A percentile compares a stretch with the other conserved stretches of the same genome.
phyloP scores from a whole-genome alignment of 2,329 filamentous ascomycete genomes.

The Penicillium thymicola region DNA sequence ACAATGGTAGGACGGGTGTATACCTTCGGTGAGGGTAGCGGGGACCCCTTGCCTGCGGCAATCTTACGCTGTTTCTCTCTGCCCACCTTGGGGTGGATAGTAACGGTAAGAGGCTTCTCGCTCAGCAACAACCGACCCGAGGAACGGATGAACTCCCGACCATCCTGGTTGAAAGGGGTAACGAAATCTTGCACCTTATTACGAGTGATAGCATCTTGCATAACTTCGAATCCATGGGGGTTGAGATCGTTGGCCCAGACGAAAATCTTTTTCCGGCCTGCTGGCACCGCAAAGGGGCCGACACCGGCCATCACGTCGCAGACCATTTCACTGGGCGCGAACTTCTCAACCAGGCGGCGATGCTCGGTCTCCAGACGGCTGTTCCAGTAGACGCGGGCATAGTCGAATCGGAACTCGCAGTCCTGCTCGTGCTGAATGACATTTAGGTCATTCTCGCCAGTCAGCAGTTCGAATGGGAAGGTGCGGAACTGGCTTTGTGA shows the following conservation, averaged over 20 bases:
- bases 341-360: slow-evolving; percentile 69
- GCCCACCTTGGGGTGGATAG: slow-evolving; percentile 48
- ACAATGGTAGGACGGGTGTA: slow-evolving; percentile 63
- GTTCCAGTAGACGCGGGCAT: slow-evolving; percentile 98
- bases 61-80: slow-evolving; percentile 23
- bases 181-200: slow-evolving; percentile 83
- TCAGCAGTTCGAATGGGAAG: slow-evolving; percentile 86
- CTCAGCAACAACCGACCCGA: slow-evolving; percentile 58
- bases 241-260: slow-evolving; percentile 98
- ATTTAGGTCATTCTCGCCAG: slow-evolving; percentile 75
- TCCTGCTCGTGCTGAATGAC: slow-evolving; percentile 78
- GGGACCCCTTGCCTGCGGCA: slow-evolving; percentile 29
- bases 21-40: slow-evolving; percentile 24
- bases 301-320: slow-evolving; percentile 98
- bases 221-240: slow-evolving; percentile 74
- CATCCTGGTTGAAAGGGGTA: slow-evolving; percentile 76
- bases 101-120: slow-evolving; percentile 50
- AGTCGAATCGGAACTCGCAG: slow-evolving; percentile 90
- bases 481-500: slow-evolving; percentile 82
- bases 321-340: slow-evolving; percentile 80
- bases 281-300: slow-evolving; percentile 89
- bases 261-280: slow-evolving; percentile 84
- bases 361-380: slow-evolving; percentile 87
- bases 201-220: slow-evolving; percentile 64
- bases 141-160: slow-evolving; percentile 71